phyloP scores from a whole-genome alignment of 257 asterid genomes.

The Penstemon eatonii region DNA sequence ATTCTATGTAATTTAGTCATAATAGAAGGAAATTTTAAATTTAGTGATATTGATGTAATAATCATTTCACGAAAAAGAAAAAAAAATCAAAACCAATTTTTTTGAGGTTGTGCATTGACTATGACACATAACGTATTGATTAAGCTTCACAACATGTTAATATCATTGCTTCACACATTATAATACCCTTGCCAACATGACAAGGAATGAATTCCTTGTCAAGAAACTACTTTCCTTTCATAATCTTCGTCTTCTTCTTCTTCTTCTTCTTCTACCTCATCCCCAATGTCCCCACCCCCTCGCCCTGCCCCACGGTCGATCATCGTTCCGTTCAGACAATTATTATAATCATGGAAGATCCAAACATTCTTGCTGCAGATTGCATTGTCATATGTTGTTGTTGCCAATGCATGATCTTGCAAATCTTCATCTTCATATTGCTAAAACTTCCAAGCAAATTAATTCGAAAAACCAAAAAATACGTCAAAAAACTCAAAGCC shows the following conservation, averaged over 20 bases:
- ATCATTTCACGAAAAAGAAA: neutral
- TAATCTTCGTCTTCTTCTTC: conserved; percentile 33
- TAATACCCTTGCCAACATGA: conserved; percentile 42
- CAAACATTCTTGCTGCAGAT: conserved; percentile 66
- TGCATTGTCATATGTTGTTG: conserved; percentile 82
- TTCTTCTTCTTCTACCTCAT: conserved; percentile 34
- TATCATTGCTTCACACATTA: conserved; percentile 83
- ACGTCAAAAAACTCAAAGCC: conserved; percentile 41
- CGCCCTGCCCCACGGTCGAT: conserved; percentile 5
- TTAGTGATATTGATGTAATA: too few species aligned
- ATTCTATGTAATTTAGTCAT: too few species aligned
- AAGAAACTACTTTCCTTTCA: conserved; percentile 42
- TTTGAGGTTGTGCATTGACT: conserved; percentile 39
- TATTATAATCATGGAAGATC: conserved; percentile 55
- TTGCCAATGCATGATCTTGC: conserved; percentile 79
- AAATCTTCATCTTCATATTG: conserved; percentile 58
- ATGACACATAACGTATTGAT: conserved; percentile 31
- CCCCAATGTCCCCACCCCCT: neutral
- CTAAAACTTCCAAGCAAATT: conserved; percentile 59
- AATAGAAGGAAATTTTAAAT: too few species aligned
- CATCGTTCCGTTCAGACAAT: conserved; percentile 12
- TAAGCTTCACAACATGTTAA: conserved; percentile 46
- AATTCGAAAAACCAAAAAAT: conserved; percentile 45
- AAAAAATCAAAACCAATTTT: neutral
- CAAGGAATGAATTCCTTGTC: conserved; percentile 52